A percentile compares a stretch with the other conserved stretches of the same genome.
Conservation (phyloP, 345 rosid genomes). For the Citrus glauca region DNA sequence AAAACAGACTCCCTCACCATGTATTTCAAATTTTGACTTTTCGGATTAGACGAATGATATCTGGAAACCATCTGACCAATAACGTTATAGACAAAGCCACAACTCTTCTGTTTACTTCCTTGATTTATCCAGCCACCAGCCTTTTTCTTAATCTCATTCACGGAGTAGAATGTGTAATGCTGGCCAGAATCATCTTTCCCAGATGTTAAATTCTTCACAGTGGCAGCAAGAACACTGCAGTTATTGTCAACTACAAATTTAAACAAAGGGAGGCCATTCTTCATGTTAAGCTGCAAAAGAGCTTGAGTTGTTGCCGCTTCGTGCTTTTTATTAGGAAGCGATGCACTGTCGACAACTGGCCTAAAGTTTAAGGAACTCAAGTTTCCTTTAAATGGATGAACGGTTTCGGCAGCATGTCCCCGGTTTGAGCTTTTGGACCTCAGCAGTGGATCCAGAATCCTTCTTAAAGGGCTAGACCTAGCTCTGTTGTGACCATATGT, state of each 20-base stretch:
- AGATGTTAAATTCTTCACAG: constrained; percentile 42
- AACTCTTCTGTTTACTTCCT: constrained; percentile 50
- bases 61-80: constrained; percentile 56
- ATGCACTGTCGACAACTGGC: constrained; percentile 20
- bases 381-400: constrained; percentile 34
- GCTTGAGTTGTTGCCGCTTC: constrained; percentile 45
- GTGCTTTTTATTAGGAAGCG: constrained; percentile 29
- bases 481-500: constrained; percentile 32
- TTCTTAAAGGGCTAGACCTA: constrained; percentile 72
- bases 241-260: constrained; percentile 56
- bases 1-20: constrained; percentile 57
- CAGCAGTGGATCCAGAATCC: constrained; percentile 67
- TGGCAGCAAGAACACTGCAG: constrained; percentile 60
- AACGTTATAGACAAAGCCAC: constrained; percentile 45
- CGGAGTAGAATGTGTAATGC: constrained; percentile 55
- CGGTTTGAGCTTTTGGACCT: constrained; percentile 40
- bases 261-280: constrained; percentile 69
- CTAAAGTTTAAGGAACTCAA: constrained; percentile 25
- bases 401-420: constrained; percentile 30
- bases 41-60: constrained; percentile 21
- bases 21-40: constrained; percentile 25
- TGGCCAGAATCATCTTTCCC: constrained; percentile 37
- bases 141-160: constrained; percentile 66
- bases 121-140: constrained; percentile 60
- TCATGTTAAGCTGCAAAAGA: constrained; percentile 50